Evolutionary conservation across 1,139 yeast genomes (phyloP), one percentile per base, ranked within the genome.

Genomic region (Saccharomyces hybrid): DNA sequence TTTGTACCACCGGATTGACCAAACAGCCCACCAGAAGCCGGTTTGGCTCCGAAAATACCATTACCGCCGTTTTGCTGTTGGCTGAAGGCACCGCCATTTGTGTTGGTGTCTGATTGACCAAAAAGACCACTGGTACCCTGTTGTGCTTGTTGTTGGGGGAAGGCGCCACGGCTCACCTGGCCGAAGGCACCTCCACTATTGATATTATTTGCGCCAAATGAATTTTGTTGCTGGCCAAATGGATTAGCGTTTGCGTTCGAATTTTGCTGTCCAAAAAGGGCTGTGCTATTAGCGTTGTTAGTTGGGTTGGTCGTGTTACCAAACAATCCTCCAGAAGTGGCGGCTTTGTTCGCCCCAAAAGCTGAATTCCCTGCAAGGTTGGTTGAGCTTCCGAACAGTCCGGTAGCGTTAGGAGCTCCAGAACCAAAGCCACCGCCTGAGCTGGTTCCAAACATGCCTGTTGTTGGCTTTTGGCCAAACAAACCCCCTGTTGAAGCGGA

Each of bases 341-440:
- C 53, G 31, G 56, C 28, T 48, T 48, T 48, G 44, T 48, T 48
- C 30, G 25, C 50, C 25, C 50, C 50, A n/a, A 52, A 52, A 8
- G 42, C 16, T 6, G 52, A 27, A 27, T 27, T 47, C n/a, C 47
- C 46, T 52, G 28, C 34, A 52, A 20, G 25, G 31, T 50, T 53
- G 47, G 20, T 32, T 38, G 47, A 50, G 47, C 38, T 30, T 25
- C 31, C 50, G 23, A 28, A 48, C 30, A 13, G 70, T 49, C 34
- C 34, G 13, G 34, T 31, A 26, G 60, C 54, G n/a, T 70, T 57
- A 26, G 69, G 67, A 27, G 49, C 46, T 57, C 68, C 71, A 14
- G 65, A 59, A 13, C 80, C 80, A 69, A 78, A 76, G 13, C 75
- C 62, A 2, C 77, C 73, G 14, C 73, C 73, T n/a, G 50, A 44